Conservation (phyloP, 306 rosid species). For the Prunus mira region DNA sequence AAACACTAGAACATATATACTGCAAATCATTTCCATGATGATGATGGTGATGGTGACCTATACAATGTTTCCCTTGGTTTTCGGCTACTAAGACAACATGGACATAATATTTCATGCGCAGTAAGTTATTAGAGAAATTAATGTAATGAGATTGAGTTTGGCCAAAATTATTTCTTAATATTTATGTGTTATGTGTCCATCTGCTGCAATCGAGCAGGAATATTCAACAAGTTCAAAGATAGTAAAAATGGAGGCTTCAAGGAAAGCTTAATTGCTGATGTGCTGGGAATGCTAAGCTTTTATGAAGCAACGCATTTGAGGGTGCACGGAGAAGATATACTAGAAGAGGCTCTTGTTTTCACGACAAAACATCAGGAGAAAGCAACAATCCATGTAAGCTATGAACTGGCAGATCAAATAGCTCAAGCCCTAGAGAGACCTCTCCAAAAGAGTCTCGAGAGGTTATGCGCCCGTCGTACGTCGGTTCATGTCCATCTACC, state of each 20-base stretch:
- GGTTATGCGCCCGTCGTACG: slow-evolving; percentile 20
- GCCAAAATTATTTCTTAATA: too few species aligned
- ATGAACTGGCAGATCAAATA: slow-evolving; percentile 2
- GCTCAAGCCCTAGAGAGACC: not conserved
- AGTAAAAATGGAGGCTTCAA: not conserved
- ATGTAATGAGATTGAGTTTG: too few species aligned
- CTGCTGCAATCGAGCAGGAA: not conserved
- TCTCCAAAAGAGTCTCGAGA: not conserved
- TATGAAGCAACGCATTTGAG: slow-evolving; percentile 16
- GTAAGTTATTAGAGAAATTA: slow-evolving; percentile 19
- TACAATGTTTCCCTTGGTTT: slow-evolving; percentile 3
- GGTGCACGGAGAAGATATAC: not conserved
- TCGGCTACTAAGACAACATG: slow-evolving; percentile 28
- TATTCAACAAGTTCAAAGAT: slow-evolving; percentile 24
- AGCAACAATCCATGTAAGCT: not conserved
- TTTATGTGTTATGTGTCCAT: not conserved
- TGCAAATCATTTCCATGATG: too few species aligned
- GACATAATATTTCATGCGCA: slow-evolving; percentile 26
- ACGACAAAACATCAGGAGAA: slow-evolving; percentile 20
- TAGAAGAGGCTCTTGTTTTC: slow-evolving; percentile 24
- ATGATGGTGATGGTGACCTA: slow-evolving; percentile 13
- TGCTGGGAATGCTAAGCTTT: slow-evolving; percentile 12
- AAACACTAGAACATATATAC: too few species aligned
- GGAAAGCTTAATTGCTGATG: not conserved
- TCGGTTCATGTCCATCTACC: slow-evolving; percentile 9